These are phyloP conservation scores for Neonectria hederae DNA, from an alignment of 2,329 filamentous ascomycete genomes.

Conservation along the genomic window DNA sequence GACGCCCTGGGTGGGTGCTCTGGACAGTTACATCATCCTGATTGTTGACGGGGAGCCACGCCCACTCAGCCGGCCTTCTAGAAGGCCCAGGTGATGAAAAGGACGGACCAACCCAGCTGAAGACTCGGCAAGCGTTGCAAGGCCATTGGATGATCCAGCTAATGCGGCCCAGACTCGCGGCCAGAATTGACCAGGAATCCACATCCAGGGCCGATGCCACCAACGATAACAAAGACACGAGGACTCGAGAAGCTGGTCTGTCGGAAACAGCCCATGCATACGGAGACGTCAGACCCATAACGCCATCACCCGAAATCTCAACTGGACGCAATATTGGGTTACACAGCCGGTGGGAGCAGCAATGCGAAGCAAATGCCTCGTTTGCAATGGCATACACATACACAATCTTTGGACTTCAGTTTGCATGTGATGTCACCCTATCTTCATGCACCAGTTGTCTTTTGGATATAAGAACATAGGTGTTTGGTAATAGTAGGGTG, in stretches of 20 bases:
- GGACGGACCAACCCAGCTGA: constrained; percentile 21
- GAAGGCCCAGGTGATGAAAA: constrained; percentile 15
- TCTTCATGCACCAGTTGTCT: constrained; percentile 65
- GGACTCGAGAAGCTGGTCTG: not conserved
- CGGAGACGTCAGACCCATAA: constrained; percentile 13
- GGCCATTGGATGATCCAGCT: constrained; percentile 15
- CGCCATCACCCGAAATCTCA: not conserved
- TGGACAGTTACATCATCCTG: constrained; percentile 15
- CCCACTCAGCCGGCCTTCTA: constrained; percentile 19
- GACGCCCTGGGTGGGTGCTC: constrained; percentile 16
- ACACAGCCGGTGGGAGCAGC: not conserved
- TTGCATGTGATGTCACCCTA: constrained; percentile 54
- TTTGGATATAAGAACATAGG: constrained; percentile 53
- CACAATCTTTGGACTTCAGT: not conserved
- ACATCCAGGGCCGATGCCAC: not conserved
- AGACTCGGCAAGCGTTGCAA: constrained; percentile 13
- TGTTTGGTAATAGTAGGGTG: constrained; percentile 68
- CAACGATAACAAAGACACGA: not conserved
- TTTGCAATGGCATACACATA: not conserved
- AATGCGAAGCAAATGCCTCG: not conserved
- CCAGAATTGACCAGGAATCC: not conserved
- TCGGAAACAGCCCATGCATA: not conserved
- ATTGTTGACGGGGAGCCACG: constrained; percentile 7
- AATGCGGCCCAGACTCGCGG: not conserved
- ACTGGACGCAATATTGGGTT: not conserved